Evolutionary conservation across 2,329 filamentous ascomycete genomes (phyloP).

Genomic region (Pseudocercospora vitis): DNA sequence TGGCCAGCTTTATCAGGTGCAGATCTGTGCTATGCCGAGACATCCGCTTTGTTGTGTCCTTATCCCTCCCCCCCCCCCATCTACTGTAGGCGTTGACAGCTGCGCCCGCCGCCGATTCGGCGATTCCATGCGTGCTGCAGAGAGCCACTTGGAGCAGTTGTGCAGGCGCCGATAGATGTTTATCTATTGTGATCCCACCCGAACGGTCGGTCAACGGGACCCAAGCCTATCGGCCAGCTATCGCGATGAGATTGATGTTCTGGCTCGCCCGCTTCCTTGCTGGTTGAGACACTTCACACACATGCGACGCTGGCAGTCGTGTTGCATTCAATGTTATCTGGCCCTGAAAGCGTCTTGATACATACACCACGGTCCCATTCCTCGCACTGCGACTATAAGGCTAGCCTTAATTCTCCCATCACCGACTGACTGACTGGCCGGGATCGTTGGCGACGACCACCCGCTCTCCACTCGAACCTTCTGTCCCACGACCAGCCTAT

Average conservation of each 20-base stretch:
- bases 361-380: too few relatives aligned
- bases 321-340: not conserved
- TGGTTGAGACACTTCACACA: constrained; percentile 6
- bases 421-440: not conserved
- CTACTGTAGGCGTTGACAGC: constrained; percentile 12
- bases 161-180: constrained; percentile 9
- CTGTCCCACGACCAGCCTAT: not conserved
- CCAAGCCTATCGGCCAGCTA: constrained; percentile 9
- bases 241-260: constrained; percentile 1
- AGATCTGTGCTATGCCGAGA: not conserved
- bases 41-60: not conserved
- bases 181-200: constrained; percentile 5
- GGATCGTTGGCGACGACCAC: not conserved
- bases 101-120: not conserved
- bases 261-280: constrained; percentile 5
- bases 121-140: constrained; percentile 1
- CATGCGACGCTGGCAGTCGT: constrained; percentile 4
- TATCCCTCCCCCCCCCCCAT: too few relatives aligned
- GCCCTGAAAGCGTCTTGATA: too few relatives aligned
- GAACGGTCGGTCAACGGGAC: not conserved
- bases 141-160: not conserved
- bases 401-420: too few relatives aligned
- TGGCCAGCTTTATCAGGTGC: too few relatives aligned
- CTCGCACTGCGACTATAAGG: too few relatives aligned
- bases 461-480: not conserved